Evolutionary conservation across 164 flowering plant species (phyloP), one percentile per base, ranked within the genome.

Genomic region (Nymphaea colorata): DNA sequence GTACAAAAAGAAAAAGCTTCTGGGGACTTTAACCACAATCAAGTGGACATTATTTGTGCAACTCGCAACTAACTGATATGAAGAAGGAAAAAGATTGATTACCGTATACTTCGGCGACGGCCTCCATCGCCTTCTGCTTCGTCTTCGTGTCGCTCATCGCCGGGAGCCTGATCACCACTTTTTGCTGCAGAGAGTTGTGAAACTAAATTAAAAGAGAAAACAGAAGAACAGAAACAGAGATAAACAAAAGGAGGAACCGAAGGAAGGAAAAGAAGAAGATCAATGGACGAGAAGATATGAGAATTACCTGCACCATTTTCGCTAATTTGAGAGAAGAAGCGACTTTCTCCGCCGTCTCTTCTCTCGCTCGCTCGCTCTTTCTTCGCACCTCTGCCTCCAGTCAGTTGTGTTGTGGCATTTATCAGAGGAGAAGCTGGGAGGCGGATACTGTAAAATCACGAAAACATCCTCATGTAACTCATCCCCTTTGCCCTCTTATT

Each of bases 81-180:
- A 43, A 14, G 51, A 15, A 8, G 36, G 55, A 4, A 42, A 4
- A n/a, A 42, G 51, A 12, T 42, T 4, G 42, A 65, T 42, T 78
- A 93, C 98, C 98, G 64, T 68, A 79, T 4, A 93, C 87, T 69
- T 88, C 91, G 10, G 98, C 96, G 11, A 87, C 98, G 36, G 98
- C 97, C 76, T 89, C 93, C 2, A 93, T 91, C 43, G 97, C 97
- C 66, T 86, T 93, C 81, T 93, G 90, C 81, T 87, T 91, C 4
- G 96, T 89, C 71, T 83, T 91, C 16, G 86, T 94, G 76, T 93
- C 97, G 5, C 86, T 82, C 98, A 93, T 93, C 76, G 91, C 88
- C 74, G 87, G 5, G 66, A 93, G 76, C 84, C 86, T 93, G n/a
- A 93, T 59, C 70, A 93, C 87, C 68, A 88, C 83, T 74, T 91